Base-by-base conservation (phyloP, 2,329 filamentous ascomycete genomes). In the Fonsecaea erecta region DNA sequence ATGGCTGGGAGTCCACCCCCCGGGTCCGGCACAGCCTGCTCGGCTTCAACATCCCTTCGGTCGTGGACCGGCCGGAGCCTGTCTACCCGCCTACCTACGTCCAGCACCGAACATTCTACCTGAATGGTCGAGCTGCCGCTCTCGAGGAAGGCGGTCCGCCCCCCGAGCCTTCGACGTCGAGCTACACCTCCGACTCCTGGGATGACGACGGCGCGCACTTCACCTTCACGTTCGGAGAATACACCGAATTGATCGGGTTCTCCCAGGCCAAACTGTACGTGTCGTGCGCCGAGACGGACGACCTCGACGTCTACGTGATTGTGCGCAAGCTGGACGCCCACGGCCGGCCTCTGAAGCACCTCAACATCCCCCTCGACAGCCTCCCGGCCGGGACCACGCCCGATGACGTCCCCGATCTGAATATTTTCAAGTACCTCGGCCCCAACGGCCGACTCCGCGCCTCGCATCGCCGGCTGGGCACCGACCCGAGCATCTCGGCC, bases 241-340 rank as follows among this genome's bases (percentile, higher is more conserved):
- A 72, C 1, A 76, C 79, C 0, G 72, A 77, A 3, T 69, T 84
- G 0, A 77, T 82, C 18, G 82, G 81, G 1, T 71, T 81, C 0
- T 77, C 82, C 8, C 84, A 84, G 69, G 80, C 79, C 0, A 72
- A 79, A 0, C 70, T 84, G 0, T 82, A 81, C 72, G 78, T 83
- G 74, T 80, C 78, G 0, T 79, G 76, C 64, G 71, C 74, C 1
- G 75, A 77, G 4, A 70, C 73, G 2, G 76, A 84, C 52, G 82
- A 83, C 62, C 77, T 84, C 63, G 76, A 74, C 32, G 76, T 82
- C 1, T 83, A 77, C 57, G 74, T 82, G 1, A 76, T 80, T 4
- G 53, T 83, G 2, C 75, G 79, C 5, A 84, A 84, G 70, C 72
- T 76, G 12, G 79, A 81, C 56, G 75, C 72, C 14, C 68, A 78